Evolutionary conservation across 129 eudicot genomes (phyloP).

Genomic region (Saussurea involucrata): DNA sequence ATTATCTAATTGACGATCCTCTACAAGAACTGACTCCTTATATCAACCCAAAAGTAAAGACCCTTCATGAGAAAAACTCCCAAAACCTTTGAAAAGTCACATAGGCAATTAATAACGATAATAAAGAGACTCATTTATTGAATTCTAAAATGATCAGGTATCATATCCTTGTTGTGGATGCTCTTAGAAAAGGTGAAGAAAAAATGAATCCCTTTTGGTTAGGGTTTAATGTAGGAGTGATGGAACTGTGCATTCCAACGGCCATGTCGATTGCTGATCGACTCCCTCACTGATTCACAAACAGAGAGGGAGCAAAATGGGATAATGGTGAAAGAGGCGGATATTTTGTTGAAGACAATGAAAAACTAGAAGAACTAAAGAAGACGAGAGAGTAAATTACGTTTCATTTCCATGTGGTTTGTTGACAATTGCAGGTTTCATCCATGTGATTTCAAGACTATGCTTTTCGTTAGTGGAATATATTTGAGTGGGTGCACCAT

Average conservation of each 20-base stretch:
- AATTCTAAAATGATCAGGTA: no score
- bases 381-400: not conserved
- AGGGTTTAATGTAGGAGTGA: slow-evolving; percentile 29
- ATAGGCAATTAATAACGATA: no score
- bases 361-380: slow-evolving; percentile 3
- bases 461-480: no score
- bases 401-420: not conserved
- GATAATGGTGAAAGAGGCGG: slow-evolving; percentile 12
- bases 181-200: slow-evolving; percentile 36
- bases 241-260: slow-evolving; percentile 26
- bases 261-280: slow-evolving; percentile 52
- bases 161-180: no score
- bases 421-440: not conserved
- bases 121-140: no score
- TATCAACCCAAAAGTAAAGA: no score
- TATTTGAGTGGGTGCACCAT: no score
- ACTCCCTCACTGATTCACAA: slow-evolving; percentile 33
- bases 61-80: no score
- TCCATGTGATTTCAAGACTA: not conserved
- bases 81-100: no score
- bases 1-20: no score
- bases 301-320: slow-evolving; percentile 34
- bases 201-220: slow-evolving; percentile 20
- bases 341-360: not conserved
- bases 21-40: no score